Base-by-base conservation (phyloP, 2,329 filamentous ascomycete genomes). In the Fusarium decemcellulare region DNA sequence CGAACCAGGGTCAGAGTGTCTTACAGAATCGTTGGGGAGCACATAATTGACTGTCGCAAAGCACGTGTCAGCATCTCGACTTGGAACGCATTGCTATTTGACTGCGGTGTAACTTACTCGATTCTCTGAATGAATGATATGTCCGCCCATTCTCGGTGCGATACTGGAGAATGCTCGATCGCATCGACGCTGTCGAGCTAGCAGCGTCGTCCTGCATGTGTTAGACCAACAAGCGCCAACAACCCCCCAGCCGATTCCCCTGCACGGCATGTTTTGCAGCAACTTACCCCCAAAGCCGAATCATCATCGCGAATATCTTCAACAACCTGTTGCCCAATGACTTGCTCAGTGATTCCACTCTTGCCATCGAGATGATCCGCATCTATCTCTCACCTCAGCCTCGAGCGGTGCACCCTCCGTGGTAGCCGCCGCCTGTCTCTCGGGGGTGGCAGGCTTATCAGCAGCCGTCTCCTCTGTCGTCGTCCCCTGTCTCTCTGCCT, bases 131-230 rank as follows among this genome's bases (percentile, higher is more conserved):
- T 8, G 79, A 71, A 53, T 82, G 78, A 40, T 81, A 82, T 0
- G 79, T 81, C 15, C 81, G 70, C 2, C 80, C 80, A 61, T 81
- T 79, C 54, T 82, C 80, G 10, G 76, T 71, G 6, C 80, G 77
- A 67, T 79, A 80, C 7, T 76, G 66, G 39, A 76, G 61, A 43
- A 83, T 80, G 59, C 79, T 82, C 1, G 79, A 79, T 15, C 72
- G 67, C n/a, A 80, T 69, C 4, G 78, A 80, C 0, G 69, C 72
- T 0, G 77, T 78, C 44, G 77, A 77, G 37, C 73, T 74, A 11
- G 66, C 67, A n/a, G 57, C 65, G 30, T 76, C 73, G 7, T 74
- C 74, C 73, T 76, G 44, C 16, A 40, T 14, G 27, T 37, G 43
- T 58, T 32, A 56, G 68, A 37, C n/a, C 51, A 34, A 34, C 48